These are phyloP conservation scores for Periconia sp. DNA, from an alignment of 2,329 filamentous ascomycete species.

Conservation along the genomic window DNA sequence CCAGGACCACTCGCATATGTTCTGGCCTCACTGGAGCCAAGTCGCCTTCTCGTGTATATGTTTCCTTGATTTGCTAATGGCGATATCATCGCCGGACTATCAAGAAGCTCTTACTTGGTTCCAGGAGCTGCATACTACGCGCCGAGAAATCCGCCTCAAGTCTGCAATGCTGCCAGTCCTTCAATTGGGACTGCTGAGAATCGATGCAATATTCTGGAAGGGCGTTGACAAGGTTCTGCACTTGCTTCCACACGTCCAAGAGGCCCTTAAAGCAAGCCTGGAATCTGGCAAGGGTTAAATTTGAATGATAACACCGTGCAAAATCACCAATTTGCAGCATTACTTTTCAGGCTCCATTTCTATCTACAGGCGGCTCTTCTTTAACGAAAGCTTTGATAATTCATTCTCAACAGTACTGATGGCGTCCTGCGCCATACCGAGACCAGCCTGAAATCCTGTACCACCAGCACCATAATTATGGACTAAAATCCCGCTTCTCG, in stretches of 20 bases:
- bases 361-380: not conserved
- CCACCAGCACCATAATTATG: slow-evolving; percentile 22
- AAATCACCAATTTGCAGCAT: too few species aligned
- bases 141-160: slow-evolving; percentile 12
- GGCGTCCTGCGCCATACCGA: slow-evolving; percentile 20
- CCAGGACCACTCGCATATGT: slow-evolving; percentile 10
- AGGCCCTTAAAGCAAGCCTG: too few species aligned
- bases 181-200: slow-evolving; percentile 8
- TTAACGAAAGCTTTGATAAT: slow-evolving; percentile 1
- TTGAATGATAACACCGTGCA: too few species aligned
- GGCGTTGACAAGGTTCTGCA: too few species aligned
- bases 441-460: slow-evolving; percentile 18
- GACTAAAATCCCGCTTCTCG: slow-evolving; percentile 9
- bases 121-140: slow-evolving; percentile 3
- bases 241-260: too few species aligned
- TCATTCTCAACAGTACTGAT: slow-evolving; percentile 9
- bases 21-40: slow-evolving; percentile 16
- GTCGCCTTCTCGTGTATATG: slow-evolving; percentile 13
- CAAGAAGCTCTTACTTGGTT: slow-evolving; percentile 12
- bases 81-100: slow-evolving; percentile 4
- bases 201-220: slow-evolving; percentile 2
- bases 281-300: too few species aligned
- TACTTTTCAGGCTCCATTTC: too few species aligned
- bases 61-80: slow-evolving; percentile 11
- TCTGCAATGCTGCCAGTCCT: slow-evolving; percentile 13